Evolutionary conservation across 129 eudicot species (phyloP), one percentile per base, ranked within the genome.

Genomic region (sunflower (Helianthus annuus)): DNA sequence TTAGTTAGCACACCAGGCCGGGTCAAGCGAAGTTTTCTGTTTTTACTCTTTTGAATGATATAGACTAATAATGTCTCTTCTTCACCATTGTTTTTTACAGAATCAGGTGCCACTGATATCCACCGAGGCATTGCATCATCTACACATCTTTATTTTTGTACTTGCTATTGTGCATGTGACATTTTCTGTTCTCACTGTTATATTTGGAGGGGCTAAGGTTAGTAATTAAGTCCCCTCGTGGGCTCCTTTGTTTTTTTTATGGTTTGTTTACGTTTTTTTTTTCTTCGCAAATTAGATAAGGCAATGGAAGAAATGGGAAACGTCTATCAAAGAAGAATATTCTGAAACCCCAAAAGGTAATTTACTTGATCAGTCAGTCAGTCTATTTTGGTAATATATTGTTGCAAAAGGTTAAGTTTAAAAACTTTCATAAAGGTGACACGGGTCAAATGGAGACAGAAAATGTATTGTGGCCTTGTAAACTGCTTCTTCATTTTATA

Each of bases 231-330:
- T 59, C 64, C 10, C 1, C 27, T 54, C 13, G 4, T 54, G 59
- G 27, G 59, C 10, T 42, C 8, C 6, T 13, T 1, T 17, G 3
- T 3, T 2, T 13, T 0, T 46, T 27, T 4, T 10, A 36, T 66
- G 45, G 29, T 57, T 15, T 65, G 27, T 7, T 72, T 32, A 53
- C 4, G 14, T 42, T 27, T 1, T 10, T 10, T 12, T 39, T 63
- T 8, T n/a, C 8, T 39, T 39, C 40, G 58, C 65, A 55, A 57
- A 55, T 60, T 78, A 90, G 98, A 94, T 90, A 74, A 85, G 91
- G 15, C 93, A 80, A 77, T 94, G 97, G 98, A 94, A 94, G 82
- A 74, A 80, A 10, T 94, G 97, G 98, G 98, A 90, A 73, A 84
- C 86, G 55, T 64, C 88, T 48, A 80, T 81, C 63, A 61, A 80